A percentile compares a stretch with the other conserved stretches of the same genome.
Conservation (phyloP, 1,284 basidiomycete genomes). For the Pholiota adiposa region DNA sequence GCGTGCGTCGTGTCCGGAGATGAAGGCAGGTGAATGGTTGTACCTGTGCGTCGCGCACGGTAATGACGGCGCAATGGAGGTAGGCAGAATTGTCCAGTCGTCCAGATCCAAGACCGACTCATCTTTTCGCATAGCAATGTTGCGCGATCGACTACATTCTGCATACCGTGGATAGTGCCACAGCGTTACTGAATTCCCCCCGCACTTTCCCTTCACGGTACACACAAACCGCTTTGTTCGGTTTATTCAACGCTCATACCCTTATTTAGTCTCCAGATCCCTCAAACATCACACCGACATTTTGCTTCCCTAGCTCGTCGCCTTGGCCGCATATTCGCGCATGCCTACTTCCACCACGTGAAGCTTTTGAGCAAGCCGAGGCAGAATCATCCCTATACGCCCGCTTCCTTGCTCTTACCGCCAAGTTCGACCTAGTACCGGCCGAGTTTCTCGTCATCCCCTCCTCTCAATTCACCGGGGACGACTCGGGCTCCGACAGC, state of each 20-base stretch:
- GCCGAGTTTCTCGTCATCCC: constrained; percentile 85
- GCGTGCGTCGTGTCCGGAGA: constrained; percentile 85
- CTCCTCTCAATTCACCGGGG: constrained; percentile 25
- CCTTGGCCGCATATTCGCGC: constrained; percentile 93
- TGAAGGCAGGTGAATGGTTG: constrained; percentile 97
- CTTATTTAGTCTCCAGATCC: constrained; percentile 72
- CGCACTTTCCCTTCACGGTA: constrained; percentile 91
- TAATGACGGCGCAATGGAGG: constrained; percentile 79
- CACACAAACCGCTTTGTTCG: constrained; percentile 19
- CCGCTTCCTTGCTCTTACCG: constrained; percentile 85
- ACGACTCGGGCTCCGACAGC: constrained; percentile 29
- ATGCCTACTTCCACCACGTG: constrained; percentile 94
- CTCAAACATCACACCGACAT: constrained; percentile 80
- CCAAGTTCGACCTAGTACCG: constrained; percentile 83
- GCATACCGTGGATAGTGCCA: constrained; percentile 93
- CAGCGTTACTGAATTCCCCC: constrained; percentile 90
- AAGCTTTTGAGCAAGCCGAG: constrained; percentile 89
- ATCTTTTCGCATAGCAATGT: constrained; percentile 71
- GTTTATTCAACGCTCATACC: neutral
- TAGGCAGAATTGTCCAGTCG: constrained; percentile 29
- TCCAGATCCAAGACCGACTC: neutral
- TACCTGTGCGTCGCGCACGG: constrained; percentile 96
- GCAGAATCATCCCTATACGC: constrained; percentile 91
- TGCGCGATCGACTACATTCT: constrained; percentile 97
- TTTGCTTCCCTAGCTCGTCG: constrained; percentile 88